Evolutionary conservation across 768 basidiomycete genomes (phyloP), one percentile per base, ranked within the genome.

Genomic region (Mycena venus): DNA sequence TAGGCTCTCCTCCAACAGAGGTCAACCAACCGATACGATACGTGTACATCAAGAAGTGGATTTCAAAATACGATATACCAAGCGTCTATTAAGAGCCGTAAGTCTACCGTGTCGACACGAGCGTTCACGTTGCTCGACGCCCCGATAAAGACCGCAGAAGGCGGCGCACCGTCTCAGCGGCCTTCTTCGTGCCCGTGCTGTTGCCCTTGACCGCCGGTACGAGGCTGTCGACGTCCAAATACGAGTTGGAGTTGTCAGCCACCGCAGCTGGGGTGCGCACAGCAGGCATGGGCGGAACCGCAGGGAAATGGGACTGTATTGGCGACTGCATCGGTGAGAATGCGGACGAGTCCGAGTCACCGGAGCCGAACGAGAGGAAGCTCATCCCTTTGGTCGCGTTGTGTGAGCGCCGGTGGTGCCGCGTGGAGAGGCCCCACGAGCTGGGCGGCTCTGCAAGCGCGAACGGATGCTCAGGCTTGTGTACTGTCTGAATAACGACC

Each of bases 331-430:
- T 14, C 27, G 74, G 59, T 7, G 61, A 63, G 59, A 15, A 53
- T 12, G 23, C 53, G 10, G 44, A 19, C 34, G 63, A 29, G 56
- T 29, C 42, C 56, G 61, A 73, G 31, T 66, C 62, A 32, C 64
- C 75, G 21, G 75, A 76, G 17, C 72, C 68, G 42, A 73, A 67
- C 38, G 47, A 76, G 27, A 73, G 38, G 60, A 73, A 68, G 38
- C 68, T 73, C 42, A 27, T 31, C 25, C 74, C 70, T 17, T 56
- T 72, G 3, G 32, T n/a, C n/a, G n/a, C n/a, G n/a, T n/a, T 51
- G 31, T 68, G 32, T 38, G 73, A 40, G 61, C 44, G 47, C n/a
- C 47, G 42, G 71, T 44, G 71, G 31, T 49, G 66, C n/a, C 51
- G 29, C n/a, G 70, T 23, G 19, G 64, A 56, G 31, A 69, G 53